Percentiles rank a stretch among this genome's conserved stretches.
Conservation (phyloP, 2,329 filamentous ascomycete species). For the Fusarium cyanostomum region DNA sequence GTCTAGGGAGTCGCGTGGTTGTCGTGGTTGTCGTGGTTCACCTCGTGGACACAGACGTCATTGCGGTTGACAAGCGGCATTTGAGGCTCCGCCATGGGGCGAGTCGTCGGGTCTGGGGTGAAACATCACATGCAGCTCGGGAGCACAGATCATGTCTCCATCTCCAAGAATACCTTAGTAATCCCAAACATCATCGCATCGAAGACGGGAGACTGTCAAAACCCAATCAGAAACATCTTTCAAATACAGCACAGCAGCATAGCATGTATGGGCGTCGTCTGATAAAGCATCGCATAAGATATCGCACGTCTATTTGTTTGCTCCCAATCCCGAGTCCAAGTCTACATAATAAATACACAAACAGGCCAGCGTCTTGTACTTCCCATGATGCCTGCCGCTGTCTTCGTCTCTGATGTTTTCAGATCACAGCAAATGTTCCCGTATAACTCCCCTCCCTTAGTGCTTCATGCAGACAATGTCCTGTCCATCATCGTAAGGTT, state of each 20-base stretch:
- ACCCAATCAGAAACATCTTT: neutral
- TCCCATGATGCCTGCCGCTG: constrained; percentile 38
- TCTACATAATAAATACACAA: constrained; percentile 44
- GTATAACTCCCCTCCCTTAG: constrained; percentile 41
- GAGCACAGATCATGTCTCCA: constrained; percentile 8
- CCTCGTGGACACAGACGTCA: constrained; percentile 23
- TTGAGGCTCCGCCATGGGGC: constrained; percentile 15
- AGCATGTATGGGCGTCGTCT: constrained; percentile 1
- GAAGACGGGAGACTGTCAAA: neutral
- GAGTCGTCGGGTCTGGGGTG: constrained; percentile 11
- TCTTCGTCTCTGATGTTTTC: constrained; percentile 24
- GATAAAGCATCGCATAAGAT: constrained; percentile 22
- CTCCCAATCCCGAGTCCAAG: constrained; percentile 36
- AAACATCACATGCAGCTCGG: constrained; percentile 7
- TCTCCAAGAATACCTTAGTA: neutral
- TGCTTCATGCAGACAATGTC: constrained; percentile 41
- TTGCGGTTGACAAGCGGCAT: constrained; percentile 8
- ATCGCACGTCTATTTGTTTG: constrained; percentile 40
- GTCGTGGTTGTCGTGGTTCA: neutral
- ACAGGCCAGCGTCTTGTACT: constrained; percentile 42
- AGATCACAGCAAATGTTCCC: constrained; percentile 35
- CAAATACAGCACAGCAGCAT: neutral
- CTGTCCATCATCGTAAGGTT: constrained; percentile 42
- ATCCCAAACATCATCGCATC: constrained; percentile 7
- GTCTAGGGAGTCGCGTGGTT: constrained; percentile 14